Conservation (phyloP, 768 basidiomycete species). For the Suillus lakei region DNA sequence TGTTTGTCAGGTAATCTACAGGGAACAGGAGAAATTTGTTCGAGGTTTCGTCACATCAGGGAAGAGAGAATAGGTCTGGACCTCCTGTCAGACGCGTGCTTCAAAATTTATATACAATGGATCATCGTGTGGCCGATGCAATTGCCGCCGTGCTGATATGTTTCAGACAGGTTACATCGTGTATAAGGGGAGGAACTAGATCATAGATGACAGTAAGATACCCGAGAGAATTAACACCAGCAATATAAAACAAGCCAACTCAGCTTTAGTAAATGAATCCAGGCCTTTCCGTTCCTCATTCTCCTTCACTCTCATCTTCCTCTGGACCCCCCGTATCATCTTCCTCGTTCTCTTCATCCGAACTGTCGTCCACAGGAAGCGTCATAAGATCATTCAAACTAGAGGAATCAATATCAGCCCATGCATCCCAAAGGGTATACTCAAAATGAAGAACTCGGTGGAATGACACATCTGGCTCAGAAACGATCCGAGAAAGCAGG, state of each 20-base stretch:
- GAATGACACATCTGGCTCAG: not conserved
- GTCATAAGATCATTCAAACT: conserved; percentile 80
- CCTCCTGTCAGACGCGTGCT: too few species aligned
- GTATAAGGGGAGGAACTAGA: not conserved
- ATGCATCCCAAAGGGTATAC: not conserved
- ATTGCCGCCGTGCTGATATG: not conserved
- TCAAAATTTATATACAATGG: too few species aligned
- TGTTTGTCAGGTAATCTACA: too few species aligned
- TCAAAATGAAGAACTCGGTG: not conserved
- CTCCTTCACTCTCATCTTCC: not conserved
- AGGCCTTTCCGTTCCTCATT: not conserved
- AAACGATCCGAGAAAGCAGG: not conserved
- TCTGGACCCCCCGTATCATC: not conserved
- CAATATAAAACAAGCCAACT: not conserved
- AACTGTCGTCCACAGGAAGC: conserved; percentile 42
- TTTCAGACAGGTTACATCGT: not conserved
- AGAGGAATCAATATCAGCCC: not conserved
- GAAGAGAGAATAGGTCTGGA: too few species aligned
- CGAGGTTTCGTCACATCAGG: too few species aligned
- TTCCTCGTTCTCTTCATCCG: conserved; percentile 14
- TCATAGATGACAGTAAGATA: conserved; percentile 4
- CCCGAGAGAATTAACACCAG: not conserved
- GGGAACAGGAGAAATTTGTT: too few species aligned
- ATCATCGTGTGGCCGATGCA: too few species aligned
- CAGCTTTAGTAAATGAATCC: not conserved